A percentile compares a stretch with the other conserved stretches of the same genome.
Conservation (phyloP, 805 yeast genomes). For the Metschnikowia similis region DNA sequence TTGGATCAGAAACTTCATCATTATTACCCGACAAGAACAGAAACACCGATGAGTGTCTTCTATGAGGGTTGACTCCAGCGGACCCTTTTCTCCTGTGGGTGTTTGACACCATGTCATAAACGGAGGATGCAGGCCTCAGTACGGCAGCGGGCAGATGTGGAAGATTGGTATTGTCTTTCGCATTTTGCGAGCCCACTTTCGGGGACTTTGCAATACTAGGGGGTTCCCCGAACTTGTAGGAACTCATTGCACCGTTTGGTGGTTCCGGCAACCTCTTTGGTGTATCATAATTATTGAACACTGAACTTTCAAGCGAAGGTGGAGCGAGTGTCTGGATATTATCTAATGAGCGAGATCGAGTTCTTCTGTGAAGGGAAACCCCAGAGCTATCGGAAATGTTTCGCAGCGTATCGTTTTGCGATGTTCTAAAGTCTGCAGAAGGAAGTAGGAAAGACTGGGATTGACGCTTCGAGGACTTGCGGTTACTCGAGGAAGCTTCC, state of each 20-base stretch:
- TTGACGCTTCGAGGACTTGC: conserved; percentile 9
- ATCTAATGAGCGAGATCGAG: conserved; percentile 50
- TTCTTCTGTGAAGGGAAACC: conserved; percentile 36
- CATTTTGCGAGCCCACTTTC: conserved; percentile 14
- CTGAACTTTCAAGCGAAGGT: conserved; percentile 4
- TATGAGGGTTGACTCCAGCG: conserved; percentile 37
- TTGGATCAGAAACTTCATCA: conserved; percentile 14
- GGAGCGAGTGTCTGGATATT: conserved; percentile 18
- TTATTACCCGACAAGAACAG: conserved; percentile 42
- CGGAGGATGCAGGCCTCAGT: conserved; percentile 46
- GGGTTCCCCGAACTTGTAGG: conserved; percentile 33
- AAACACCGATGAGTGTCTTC: conserved; percentile 58
- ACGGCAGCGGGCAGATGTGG: conserved; percentile 5
- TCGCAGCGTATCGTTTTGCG: not conserved
- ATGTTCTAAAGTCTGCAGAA: conserved; percentile 28
- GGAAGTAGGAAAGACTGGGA: conserved; percentile 34
- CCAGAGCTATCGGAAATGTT: conserved; percentile 5
- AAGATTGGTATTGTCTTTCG: conserved; percentile 19
- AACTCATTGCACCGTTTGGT: conserved; percentile 39
- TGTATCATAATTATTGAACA: conserved; percentile 41
- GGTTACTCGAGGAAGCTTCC: not conserved
- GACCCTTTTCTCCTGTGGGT: conserved; percentile 29
- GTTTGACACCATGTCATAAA: conserved; percentile 43
- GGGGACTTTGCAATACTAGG: conserved; percentile 5
- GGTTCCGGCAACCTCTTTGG: conserved; percentile 76